Percentiles rank a stretch among this genome's conserved stretches.
Evolutionary conservation across 1,139 yeast genomes (phyloP).

Genomic region (Hemisphaericaspora xylanilytica): DNA sequence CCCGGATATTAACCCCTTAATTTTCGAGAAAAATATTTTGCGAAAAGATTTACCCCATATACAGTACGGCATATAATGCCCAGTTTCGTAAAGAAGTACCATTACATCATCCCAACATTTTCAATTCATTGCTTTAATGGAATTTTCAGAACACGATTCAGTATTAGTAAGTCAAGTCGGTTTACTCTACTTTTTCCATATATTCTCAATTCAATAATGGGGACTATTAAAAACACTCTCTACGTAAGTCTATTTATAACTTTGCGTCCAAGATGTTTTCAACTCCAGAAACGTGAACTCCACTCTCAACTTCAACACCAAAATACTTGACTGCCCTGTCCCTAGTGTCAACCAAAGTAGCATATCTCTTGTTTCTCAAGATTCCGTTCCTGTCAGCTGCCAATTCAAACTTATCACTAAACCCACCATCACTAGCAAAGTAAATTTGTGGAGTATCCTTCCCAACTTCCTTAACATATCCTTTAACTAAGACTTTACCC

Average conservation of each 20-base stretch:
- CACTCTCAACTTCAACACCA: slow-evolving; percentile 29
- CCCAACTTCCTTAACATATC: slow-evolving; percentile 9
- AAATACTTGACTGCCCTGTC: slow-evolving; percentile 17
- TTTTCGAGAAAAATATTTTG: too few relatives aligned
- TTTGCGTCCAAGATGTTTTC: slow-evolving; percentile 19
- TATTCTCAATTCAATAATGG: neutral
- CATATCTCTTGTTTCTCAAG: slow-evolving; percentile 70
- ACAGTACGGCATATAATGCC: too few relatives aligned
- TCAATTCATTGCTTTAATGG: neutral
- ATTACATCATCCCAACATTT: neutral
- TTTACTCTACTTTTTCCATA: neutral
- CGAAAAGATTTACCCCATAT: too few relatives aligned
- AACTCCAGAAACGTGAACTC: slow-evolving; percentile 25
- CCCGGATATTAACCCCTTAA: too few relatives aligned
- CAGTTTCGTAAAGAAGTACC: too few relatives aligned
- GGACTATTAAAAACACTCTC: neutral
- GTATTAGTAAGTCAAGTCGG: neutral
- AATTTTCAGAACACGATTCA: neutral
- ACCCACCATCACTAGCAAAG: slow-evolving; percentile 72
- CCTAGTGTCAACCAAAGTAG: slow-evolving; percentile 55
- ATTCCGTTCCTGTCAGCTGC: slow-evolving; percentile 56
- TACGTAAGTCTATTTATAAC: slow-evolving; percentile 6
- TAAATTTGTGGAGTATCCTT: slow-evolving; percentile 37
- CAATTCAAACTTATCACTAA: slow-evolving; percentile 50
- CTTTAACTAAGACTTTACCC: slow-evolving; percentile 61